phyloP scores from a whole-genome alignment of 345 rosid genomes.

The Lumnitzera racemosa region DNA sequence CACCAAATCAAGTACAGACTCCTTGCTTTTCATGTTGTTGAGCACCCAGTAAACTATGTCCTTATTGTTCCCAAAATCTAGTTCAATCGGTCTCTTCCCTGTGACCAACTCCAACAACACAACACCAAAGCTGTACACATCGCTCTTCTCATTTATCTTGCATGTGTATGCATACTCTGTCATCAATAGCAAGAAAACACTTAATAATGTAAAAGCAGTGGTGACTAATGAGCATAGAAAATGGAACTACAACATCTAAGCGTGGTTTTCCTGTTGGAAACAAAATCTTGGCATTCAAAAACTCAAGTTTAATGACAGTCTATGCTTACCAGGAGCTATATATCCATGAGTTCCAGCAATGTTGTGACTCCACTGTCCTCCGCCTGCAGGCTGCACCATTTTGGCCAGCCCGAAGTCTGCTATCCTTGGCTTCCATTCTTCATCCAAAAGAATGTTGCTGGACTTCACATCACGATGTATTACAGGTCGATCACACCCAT shows the following conservation, averaged over 20 bases:
- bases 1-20: slow-evolving; percentile 31
- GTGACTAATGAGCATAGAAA: background rate
- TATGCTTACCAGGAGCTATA: slow-evolving; percentile 77
- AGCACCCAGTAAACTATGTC: slow-evolving; percentile 65
- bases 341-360: slow-evolving; percentile 82
- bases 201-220: background rate
- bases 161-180: slow-evolving; percentile 67
- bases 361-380: slow-evolving; percentile 41
- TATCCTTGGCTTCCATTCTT: slow-evolving; percentile 71
- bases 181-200: background rate
- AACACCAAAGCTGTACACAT: slow-evolving; percentile 85
- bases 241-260: background rate
- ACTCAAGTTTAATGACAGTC: background rate
- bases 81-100: slow-evolving; percentile 61
- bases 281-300: background rate
- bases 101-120: slow-evolving; percentile 80
- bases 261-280: background rate
- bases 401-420: slow-evolving; percentile 92
- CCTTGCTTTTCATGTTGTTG: slow-evolving; percentile 29
- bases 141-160: slow-evolving; percentile 63
- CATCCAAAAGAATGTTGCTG: slow-evolving; percentile 76
- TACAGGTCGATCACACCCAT: slow-evolving; percentile 62
- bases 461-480: slow-evolving; percentile 87
- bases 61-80: slow-evolving; percentile 55
- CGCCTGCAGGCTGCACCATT: slow-evolving; percentile 42